These are phyloP conservation scores for Lanmaoa rubissima DNA, from an alignment of 768 basidiomycete species.

Conservation along the genomic window DNA sequence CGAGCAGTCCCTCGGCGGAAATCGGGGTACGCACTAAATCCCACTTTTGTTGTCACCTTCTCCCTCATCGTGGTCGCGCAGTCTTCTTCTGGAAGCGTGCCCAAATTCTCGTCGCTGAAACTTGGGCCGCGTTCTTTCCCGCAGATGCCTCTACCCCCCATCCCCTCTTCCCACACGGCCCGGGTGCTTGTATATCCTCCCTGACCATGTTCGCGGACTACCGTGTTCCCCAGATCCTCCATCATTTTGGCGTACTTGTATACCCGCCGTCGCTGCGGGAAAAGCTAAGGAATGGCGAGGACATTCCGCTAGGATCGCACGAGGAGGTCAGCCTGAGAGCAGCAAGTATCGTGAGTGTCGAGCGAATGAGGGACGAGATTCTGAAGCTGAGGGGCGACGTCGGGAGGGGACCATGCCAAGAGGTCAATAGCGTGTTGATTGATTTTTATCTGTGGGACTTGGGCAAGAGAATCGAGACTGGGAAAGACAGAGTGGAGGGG, in stretches of 20 bases:
- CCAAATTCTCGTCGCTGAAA: conserved; percentile 88
- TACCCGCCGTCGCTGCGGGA: conserved; percentile 65
- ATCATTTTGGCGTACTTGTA: conserved; percentile 72
- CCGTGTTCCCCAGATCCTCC: conserved; percentile 86
- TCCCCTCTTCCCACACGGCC: conserved; percentile 65
- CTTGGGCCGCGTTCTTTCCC: conserved; percentile 90
- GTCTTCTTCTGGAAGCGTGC: conserved; percentile 89
- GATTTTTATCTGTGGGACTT: conserved; percentile 93
- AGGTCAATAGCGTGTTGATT: conserved; percentile 73
- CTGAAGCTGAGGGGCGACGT: conserved; percentile 26
- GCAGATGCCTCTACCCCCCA: conserved; percentile 44
- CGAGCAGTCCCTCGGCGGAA: conserved; percentile 54
- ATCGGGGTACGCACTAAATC: conserved; percentile 45
- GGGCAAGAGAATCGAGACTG: conserved; percentile 70
- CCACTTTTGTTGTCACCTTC: not conserved
- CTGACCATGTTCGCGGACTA: conserved; percentile 96
- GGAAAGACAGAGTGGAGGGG: conserved; percentile 57
- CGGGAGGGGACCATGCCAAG: conserved; percentile 17
- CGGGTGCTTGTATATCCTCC: conserved; percentile 59
- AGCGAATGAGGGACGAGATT: conserved; percentile 65
- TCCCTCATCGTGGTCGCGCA: conserved; percentile 26
- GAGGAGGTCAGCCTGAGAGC: conserved; percentile 81
- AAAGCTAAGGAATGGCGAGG: conserved; percentile 43
- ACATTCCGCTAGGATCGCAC: conserved; percentile 52
- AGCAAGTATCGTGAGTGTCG: conserved; percentile 78